These are phyloP conservation scores for Tuctoria greenei DNA, from an alignment of 176 grass and related monocot genomes.

Conservation along the genomic window DNA sequence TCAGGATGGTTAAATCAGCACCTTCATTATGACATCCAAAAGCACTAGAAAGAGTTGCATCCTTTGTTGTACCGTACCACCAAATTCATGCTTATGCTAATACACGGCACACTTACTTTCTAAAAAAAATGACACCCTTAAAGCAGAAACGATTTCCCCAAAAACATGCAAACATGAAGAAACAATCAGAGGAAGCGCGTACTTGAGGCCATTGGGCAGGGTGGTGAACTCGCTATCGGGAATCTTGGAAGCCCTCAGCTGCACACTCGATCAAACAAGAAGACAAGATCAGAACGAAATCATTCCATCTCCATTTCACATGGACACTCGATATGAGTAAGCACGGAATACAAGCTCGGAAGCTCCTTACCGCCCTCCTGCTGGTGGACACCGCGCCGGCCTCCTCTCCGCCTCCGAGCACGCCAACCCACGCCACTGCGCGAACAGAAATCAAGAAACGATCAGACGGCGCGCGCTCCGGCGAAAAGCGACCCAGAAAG, in stretches of 20 bases:
- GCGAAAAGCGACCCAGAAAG: background rate
- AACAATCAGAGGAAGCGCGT: conserved; percentile 15
- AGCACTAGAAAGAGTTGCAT: background rate
- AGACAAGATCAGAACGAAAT: background rate
- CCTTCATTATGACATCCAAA: background rate
- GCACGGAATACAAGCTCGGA: background rate
- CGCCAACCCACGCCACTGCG: conserved; percentile 38
- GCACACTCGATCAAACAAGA: conserved; percentile 23
- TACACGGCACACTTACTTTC: background rate
- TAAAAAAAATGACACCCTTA: background rate
- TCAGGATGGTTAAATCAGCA: background rate
- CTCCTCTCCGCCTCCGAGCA: conserved; percentile 35
- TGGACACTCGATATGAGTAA: background rate
- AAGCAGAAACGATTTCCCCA: background rate
- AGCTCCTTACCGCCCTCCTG: conserved; percentile 83
- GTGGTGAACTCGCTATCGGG: conserved; percentile 81
- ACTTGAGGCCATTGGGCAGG: conserved; percentile 93
- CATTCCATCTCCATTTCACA: background rate
- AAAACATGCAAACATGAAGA: background rate
- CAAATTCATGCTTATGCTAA: background rate
- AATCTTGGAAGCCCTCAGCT: conserved; percentile 83
- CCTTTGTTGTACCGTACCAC: background rate
- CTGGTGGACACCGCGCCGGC: conserved; percentile 80
- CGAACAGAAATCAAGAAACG: background rate
- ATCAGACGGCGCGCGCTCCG: background rate